Percentiles rank a stretch among this genome's conserved stretches.
Evolutionary conservation across 2,329 filamentous ascomycete species (phyloP).

Genomic region (Fusarium tricinctum): DNA sequence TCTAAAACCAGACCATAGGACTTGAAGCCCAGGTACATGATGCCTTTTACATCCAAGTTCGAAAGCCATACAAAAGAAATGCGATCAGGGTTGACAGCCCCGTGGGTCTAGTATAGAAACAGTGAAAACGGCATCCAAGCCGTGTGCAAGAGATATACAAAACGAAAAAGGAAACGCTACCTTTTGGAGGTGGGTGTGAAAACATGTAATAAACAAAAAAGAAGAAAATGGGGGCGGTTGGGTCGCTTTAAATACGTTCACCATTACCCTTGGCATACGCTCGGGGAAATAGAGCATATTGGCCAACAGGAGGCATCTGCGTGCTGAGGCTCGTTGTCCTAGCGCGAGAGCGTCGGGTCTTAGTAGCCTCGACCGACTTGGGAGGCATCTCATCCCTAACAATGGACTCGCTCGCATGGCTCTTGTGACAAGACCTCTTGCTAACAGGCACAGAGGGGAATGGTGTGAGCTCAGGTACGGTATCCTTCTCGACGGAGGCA

Average conservation of each 20-base stretch:
- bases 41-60: slow-evolving; percentile 22
- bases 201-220: slow-evolving; percentile 22
- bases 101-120: slow-evolving; percentile 5
- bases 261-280: slow-evolving; percentile 51
- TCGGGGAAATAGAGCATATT: slow-evolving; percentile 63
- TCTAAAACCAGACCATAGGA: slow-evolving; percentile 14
- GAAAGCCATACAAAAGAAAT: slow-evolving; percentile 38
- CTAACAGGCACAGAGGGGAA: slow-evolving; percentile 46
- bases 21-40: slow-evolving; percentile 1
- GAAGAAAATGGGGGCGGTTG: slow-evolving; percentile 11
- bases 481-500: slow-evolving; percentile 52
- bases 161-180: slow-evolving; percentile 10
- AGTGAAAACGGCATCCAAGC: slow-evolving; percentile 6
- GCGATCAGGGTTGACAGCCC: slow-evolving; percentile 2
- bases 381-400: slow-evolving; percentile 50
- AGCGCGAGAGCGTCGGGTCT: slow-evolving; percentile 57
- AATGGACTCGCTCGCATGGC: slow-evolving; percentile 57
- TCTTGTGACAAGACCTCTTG: slow-evolving; percentile 53
- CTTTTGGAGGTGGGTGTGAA: slow-evolving; percentile 13
- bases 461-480: slow-evolving; percentile 54
- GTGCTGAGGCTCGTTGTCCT: slow-evolving; percentile 63
- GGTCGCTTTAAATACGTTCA: slow-evolving; percentile 51
- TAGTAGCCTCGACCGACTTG: slow-evolving; percentile 52
- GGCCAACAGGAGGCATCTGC: slow-evolving; percentile 59
- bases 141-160: slow-evolving; percentile 15